phyloP scores from a whole-genome alignment of 2,329 filamentous ascomycete species.

The Ophiocordyceps camponoti-leonardi region DNA sequence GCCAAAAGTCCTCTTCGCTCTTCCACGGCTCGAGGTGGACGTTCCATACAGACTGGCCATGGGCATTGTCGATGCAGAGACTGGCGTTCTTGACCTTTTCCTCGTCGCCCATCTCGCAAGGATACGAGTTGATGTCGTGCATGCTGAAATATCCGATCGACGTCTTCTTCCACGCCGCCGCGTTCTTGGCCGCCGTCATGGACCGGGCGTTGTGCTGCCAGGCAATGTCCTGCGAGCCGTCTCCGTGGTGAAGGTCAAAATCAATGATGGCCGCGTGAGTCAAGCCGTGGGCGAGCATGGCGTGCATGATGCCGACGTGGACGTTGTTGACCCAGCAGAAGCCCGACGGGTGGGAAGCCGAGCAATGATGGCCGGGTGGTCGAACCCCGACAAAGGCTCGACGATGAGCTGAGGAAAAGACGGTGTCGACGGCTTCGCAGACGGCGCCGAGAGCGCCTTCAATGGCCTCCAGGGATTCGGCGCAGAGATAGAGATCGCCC shows the following conservation, averaged over 20 bases:
- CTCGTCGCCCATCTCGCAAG: constrained; percentile 83
- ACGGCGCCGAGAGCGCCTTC: constrained; percentile 86
- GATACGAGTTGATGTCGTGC: constrained; percentile 97
- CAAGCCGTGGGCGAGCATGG: constrained; percentile 62
- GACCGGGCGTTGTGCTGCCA: constrained; percentile 77
- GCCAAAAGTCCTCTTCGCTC: constrained; percentile 72
- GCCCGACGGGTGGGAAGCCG: constrained; percentile 71
- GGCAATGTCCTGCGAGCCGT: constrained; percentile 87
- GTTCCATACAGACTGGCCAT: constrained; percentile 92
- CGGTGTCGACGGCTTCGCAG: constrained; percentile 76
- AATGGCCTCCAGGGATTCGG: constrained; percentile 72
- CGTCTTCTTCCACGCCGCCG: constrained; percentile 60
- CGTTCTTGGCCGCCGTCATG: constrained; percentile 45
- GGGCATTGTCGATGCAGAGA: constrained; percentile 83
- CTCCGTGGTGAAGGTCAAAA: constrained; percentile 81
- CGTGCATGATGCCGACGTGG: constrained; percentile 89
- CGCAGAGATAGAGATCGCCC: constrained; percentile 79
- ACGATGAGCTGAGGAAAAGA: constrained; percentile 51
- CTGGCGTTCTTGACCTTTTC: constrained; percentile 91
- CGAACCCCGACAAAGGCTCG: constrained; percentile 85
- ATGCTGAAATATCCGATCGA: constrained; percentile 92
- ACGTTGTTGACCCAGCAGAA: constrained; percentile 99
- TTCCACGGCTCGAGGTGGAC: constrained; percentile 84
- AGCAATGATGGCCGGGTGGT: constrained; percentile 92
- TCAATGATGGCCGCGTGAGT: constrained; percentile 91